Base-by-base conservation (phyloP, 768 basidiomycete genomes). In the Lentinula detonsa region DNA sequence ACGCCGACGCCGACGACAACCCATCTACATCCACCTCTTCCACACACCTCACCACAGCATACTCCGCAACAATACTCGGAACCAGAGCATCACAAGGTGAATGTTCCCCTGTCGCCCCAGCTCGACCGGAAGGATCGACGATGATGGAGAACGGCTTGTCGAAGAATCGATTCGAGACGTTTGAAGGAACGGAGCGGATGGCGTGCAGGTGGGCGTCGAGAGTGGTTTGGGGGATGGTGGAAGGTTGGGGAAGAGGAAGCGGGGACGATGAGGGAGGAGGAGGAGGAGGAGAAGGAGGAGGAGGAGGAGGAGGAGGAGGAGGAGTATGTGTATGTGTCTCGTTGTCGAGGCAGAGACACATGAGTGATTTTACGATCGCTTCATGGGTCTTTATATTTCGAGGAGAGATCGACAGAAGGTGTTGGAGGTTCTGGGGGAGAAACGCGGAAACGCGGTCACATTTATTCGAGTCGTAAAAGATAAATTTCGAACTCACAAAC, bases 51-150 rank as follows among this genome's bases (percentile, higher is more conserved):
- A 84, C 83, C 40, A 97, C 75, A 1, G 86, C 86, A 66, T 91
- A 95, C 65, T 97, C 93, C 35, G 86, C 85, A 7, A 91, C 85
- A 52, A 94, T 88, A 63, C 90, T 91, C 0, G 95, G 95, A 2
- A 95, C 86, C 13, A 98, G 77, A 1, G 95, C 96, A 64, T 97
- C 95, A 61, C 88, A 88, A 0, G 91, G 88, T 0, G 92, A 90
- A 70, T 96, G 95, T 73, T 98, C 95, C 4, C 95, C 95, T 67
- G 86, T 84, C 45, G 90, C 89, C 42, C 93, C 91, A 5, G 92
- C 91, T 40, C 91, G 86, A 2, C 88, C 87, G 58, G 88, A 90
- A 1, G 87, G 83, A 70, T 98, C 95, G 40, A 98, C 86, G 52
- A 92, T 82, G 58, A 97, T 74, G 4, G 87, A 87, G 42, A 90